Conservation (phyloP, 352 stramenopile genomes). For the Globisporangium orthogonon region DNA sequence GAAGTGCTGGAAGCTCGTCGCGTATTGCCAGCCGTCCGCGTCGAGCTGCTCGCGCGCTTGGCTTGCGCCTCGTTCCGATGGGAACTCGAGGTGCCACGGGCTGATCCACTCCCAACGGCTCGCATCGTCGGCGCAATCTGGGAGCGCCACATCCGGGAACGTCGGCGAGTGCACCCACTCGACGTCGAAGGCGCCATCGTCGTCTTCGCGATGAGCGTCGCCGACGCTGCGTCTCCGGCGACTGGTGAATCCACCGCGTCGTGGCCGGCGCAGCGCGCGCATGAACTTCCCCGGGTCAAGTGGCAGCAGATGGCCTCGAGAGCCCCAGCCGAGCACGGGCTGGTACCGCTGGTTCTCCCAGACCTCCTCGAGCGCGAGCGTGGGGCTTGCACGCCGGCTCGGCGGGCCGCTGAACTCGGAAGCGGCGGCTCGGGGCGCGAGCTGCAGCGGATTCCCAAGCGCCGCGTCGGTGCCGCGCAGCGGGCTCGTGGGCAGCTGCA, state of each 20-base stretch:
- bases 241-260: background rate
- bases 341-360: conserved; percentile 73
- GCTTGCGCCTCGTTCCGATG: background rate
- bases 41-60: conserved; percentile 7
- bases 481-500: conserved; percentile 3
- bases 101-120: conserved; percentile 59
- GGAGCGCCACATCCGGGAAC: conserved; percentile 52
- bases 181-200: conserved; percentile 8
- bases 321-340: conserved; percentile 63
- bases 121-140: background rate
- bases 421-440: background rate
- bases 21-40: conserved; percentile 60
- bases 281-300: conserved; percentile 70
- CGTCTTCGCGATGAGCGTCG: background rate
- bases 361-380: conserved; percentile 40
- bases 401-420: too few species aligned
- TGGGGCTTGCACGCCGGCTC: background rate
- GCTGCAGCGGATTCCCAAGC: conserved; percentile 1
- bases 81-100: conserved; percentile 60
- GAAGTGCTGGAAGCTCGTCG: conserved; percentile 57
- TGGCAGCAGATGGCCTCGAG: conserved; percentile 64
- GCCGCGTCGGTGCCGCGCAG: background rate
- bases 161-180: conserved; percentile 36
- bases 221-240: too few species aligned
- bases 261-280: conserved; percentile 21